Evolutionary conservation across 2,329 filamentous ascomycete genomes (phyloP).

Genomic region (Zalaria obscura): DNA sequence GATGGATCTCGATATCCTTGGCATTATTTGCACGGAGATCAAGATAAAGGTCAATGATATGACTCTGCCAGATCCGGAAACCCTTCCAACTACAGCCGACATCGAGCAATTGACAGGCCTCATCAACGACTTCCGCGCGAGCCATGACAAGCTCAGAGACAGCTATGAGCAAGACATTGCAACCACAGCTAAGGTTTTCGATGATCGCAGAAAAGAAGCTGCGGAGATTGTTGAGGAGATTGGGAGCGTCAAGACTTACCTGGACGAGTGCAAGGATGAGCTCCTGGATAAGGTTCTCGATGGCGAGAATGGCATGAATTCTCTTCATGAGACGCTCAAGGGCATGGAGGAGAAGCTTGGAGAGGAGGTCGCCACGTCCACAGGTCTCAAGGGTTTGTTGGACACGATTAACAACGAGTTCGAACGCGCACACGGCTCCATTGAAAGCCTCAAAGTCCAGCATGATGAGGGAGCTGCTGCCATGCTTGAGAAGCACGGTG

Average conservation of each 20-base stretch:
- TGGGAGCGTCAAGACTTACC: constrained; percentile 59
- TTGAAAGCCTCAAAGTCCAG: constrained; percentile 70
- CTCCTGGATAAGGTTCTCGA: constrained; percentile 65
- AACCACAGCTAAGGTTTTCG: constrained; percentile 62
- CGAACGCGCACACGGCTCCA: constrained; percentile 67
- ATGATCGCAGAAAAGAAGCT: constrained; percentile 73
- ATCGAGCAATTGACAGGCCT: constrained; percentile 46
- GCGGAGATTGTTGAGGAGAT: constrained; percentile 66
- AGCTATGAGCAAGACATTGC: constrained; percentile 62
- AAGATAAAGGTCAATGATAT: constrained; percentile 66
- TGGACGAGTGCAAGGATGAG: constrained; percentile 66
- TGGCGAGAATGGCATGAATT: constrained; percentile 51
- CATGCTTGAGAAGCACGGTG: constrained; percentile 44
- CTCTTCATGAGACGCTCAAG: constrained; percentile 46
- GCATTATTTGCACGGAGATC: constrained; percentile 70
- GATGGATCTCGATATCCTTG: constrained; percentile 65
- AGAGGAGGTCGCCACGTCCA: constrained; percentile 26
- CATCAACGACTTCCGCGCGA: constrained; percentile 37
- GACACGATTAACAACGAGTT: constrained; percentile 74
- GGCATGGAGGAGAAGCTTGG: constrained; percentile 54
- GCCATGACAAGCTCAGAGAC: constrained; percentile 55
- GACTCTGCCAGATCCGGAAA: constrained; percentile 53
- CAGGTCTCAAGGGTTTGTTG: constrained; percentile 45
- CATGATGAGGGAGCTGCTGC: constrained; percentile 46
- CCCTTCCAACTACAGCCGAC: constrained; percentile 63